Conservation (phyloP, 441 rosid species). For the Oxalis stricta region DNA sequence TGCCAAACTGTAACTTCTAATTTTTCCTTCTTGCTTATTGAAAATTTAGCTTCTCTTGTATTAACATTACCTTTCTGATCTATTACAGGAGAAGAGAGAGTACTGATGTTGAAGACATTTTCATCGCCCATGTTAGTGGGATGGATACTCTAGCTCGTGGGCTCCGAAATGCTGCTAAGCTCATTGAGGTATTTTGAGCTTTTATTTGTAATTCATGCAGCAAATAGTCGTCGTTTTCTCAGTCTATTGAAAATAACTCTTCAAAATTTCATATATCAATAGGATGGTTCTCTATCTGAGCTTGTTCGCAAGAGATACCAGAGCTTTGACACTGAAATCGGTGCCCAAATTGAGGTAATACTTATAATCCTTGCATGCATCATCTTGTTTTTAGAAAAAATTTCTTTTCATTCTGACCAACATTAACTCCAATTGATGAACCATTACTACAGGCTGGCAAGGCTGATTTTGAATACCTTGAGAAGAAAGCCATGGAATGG, state of each 20-base stretch:
- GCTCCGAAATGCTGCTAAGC: slow-evolving; percentile 66
- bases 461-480: slow-evolving; percentile 77
- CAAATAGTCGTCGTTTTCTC: no score
- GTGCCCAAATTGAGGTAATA: slow-evolving; percentile 55
- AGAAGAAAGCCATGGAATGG: slow-evolving; percentile 77
- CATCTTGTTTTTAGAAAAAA: neutral
- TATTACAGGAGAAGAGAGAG: slow-evolving; percentile 83
- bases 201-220: no score
- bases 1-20: slow-evolving; percentile 66
- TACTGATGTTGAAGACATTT: slow-evolving; percentile 87
- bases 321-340: slow-evolving; percentile 70
- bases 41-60: neutral
- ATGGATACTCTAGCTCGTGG: slow-evolving; percentile 98
- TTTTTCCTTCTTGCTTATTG: slow-evolving; percentile 1
- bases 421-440: slow-evolving; percentile 2
- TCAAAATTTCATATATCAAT: no score
- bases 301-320: slow-evolving; percentile 57
- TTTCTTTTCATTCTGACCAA: neutral
- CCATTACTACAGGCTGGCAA: slow-evolving; percentile 49
- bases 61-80: neutral
- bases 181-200: slow-evolving; percentile 45
- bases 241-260: neutral
- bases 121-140: slow-evolving; percentile 84
- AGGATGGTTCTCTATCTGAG: slow-evolving; percentile 62
- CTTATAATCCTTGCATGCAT: neutral